Evolutionary conservation across 169 alveolate genomes (phyloP).

Genomic region (Plasmodium cynomolgi): DNA sequence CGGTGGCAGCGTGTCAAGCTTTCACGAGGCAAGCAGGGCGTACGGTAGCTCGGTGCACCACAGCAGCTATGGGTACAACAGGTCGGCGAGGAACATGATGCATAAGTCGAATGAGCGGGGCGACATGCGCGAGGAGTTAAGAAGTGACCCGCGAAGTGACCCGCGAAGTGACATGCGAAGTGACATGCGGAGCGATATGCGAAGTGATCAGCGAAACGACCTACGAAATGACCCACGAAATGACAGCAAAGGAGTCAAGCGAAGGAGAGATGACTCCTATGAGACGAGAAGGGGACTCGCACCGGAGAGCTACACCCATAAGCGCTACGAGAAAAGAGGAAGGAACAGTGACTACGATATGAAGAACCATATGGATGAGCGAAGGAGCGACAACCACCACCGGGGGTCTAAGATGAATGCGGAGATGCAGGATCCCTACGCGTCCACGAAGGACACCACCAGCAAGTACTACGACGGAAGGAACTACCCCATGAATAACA

Average conservation of each 20-base stretch:
- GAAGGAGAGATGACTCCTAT: slow-evolving; percentile 50
- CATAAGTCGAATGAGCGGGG: neutral
- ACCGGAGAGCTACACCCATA: slow-evolving; percentile 13
- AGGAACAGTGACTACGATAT: slow-evolving; percentile 27
- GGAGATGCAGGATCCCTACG: slow-evolving; percentile 70
- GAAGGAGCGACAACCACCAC: slow-evolving; percentile 14
- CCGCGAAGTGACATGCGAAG: neutral
- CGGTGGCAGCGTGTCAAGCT: neutral
- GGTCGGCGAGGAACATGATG: slow-evolving; percentile 11
- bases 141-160: slow-evolving; percentile 1
- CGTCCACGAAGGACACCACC: slow-evolving; percentile 38
- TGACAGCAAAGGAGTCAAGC: slow-evolving; percentile 10
- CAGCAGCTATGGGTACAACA: neutral
- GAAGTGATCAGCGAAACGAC: slow-evolving; percentile 1
- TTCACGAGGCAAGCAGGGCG: neutral
- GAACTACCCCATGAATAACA: neutral
- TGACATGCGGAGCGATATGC: neutral
- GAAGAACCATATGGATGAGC: slow-evolving; percentile 4
- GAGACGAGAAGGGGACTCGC: slow-evolving; percentile 9
- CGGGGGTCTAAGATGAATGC: slow-evolving; percentile 19
- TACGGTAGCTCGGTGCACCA: neutral
- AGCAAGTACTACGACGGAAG: slow-evolving; percentile 14
- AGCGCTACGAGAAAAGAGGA: slow-evolving; percentile 40
- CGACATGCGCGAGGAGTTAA: neutral
- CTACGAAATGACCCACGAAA: neutral